A percentile compares a stretch with the other conserved stretches of the same genome.
phyloP scores from a whole-genome alignment of 352 stramenopile genomes.

The Phytophthora cajani region DNA sequence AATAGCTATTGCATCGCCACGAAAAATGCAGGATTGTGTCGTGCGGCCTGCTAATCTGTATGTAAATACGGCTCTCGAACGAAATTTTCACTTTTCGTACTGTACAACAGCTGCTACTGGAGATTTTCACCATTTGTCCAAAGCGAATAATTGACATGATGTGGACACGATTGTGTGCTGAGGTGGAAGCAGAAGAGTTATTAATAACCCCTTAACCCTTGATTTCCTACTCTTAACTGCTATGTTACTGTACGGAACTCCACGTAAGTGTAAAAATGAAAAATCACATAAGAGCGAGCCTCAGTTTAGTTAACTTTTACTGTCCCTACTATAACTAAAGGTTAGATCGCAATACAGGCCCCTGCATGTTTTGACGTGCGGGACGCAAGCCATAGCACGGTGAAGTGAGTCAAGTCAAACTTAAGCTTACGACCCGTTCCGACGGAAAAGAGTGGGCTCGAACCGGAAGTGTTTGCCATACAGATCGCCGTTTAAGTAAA shows the following conservation, averaged over 20 bases:
- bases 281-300: constrained; percentile 13
- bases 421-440: neutral
- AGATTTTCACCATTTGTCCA: constrained; percentile 20
- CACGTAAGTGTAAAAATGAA: neutral
- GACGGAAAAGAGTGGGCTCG: no score
- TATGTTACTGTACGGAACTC: no score
- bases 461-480: neutral
- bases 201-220: no score
- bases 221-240: no score
- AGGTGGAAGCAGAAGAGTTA: no score
- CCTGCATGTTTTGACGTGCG: neutral
- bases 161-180: constrained; percentile 1
- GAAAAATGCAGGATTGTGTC: constrained; percentile 35
- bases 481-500: neutral
- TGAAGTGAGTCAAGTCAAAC: constrained; percentile 24
- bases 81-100: constrained; percentile 28
- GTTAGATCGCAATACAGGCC: constrained; percentile 12
- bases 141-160: constrained; percentile 6
- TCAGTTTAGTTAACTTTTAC: constrained; percentile 29
- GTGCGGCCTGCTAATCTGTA: constrained; percentile 36
- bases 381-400: constrained; percentile 8
- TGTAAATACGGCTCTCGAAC: constrained; percentile 30
- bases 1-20: neutral
- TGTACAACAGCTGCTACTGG: constrained; percentile 16
- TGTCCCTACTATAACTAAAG: constrained; percentile 21